Base-by-base conservation (phyloP, 164 flowering plant species). In the Euptelea pleiosperma region DNA sequence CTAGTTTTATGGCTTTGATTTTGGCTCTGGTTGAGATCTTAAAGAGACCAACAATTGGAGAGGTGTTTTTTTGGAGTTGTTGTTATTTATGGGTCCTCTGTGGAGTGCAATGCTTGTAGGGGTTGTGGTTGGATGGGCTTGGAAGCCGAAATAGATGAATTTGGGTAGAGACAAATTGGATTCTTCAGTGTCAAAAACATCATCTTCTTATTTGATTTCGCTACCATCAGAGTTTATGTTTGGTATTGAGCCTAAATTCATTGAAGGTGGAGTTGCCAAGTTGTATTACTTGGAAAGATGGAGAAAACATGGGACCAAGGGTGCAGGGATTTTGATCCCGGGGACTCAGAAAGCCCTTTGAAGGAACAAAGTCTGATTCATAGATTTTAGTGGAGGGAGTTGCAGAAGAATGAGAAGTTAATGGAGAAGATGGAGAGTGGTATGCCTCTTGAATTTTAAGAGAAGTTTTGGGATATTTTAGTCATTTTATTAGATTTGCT, bases 71-170 rank as follows among this genome's bases (percentile, higher is more conserved):
- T 19, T 37, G 36, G 90, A 83, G 67, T 64, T 87, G 33, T 4
- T 77, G 44, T 24, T 71, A 63, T 71, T 77, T 37, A 45, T 77
- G 33, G 74, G 77, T 4, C 91, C 91, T 46, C 42, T 91, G 6
- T 84, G 89, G 91, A 46, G 77, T 52, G 88, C 92, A n/a, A 75
- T 84, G 33, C 30, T 81, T 47, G 72, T 83, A 21, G 96, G 97
- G 43, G 77, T 91, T 34, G 22, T 84, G 58, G 79, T 91, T 47
- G 97, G 96, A 0, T 91, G 97, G 97, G 55, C 76, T 2, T 91
- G 96, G 96, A 87, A 70, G 60, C 96, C 98, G 3, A 79, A 76
- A 43, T 89, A 92, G 96, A 87, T 77, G 11, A 64, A 46, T 61
- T 65, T 75, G 35, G 78, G 73, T 3, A 64, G 65, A 21, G 75